A percentile compares a stretch with the other conserved stretches of the same genome.
Conservation (phyloP, 2,329 filamentous ascomycete genomes). For the Aspergillus transmontanensis region DNA sequence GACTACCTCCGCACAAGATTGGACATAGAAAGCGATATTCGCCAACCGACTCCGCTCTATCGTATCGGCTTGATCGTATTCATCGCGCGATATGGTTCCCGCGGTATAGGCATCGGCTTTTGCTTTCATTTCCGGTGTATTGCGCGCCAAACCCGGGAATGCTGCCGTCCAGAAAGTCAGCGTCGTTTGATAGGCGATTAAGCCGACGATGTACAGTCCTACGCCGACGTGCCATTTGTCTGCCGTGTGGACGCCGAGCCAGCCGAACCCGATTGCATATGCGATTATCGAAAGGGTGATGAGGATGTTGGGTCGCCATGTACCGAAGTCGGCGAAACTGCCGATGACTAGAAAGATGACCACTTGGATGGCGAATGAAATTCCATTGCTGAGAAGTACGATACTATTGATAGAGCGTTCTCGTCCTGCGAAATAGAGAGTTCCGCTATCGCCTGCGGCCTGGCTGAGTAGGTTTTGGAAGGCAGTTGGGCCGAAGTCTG, state of each 20-base stretch:
- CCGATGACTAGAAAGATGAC: constrained; percentile 52
- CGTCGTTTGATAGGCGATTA: constrained; percentile 68
- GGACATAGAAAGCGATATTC: constrained; percentile 66
- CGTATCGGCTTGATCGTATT: constrained; percentile 64
- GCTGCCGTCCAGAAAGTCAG: constrained; percentile 71
- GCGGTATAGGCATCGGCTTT: constrained; percentile 53
- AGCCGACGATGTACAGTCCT: constrained; percentile 66
- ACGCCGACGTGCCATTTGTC: constrained; percentile 63
- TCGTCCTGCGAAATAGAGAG: constrained; percentile 59
- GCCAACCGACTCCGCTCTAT: constrained; percentile 66
- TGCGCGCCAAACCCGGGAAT: constrained; percentile 60
- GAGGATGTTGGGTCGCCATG: constrained; percentile 64
- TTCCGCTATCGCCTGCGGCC: constrained; percentile 57
- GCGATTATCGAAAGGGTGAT: constrained; percentile 63
- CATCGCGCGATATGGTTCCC: constrained; percentile 57
- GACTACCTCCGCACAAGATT: constrained; percentile 63
- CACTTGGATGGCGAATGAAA: constrained; percentile 68
- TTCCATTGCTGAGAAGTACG: constrained; percentile 66
- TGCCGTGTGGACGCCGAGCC: constrained; percentile 65
- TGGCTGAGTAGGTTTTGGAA: constrained; percentile 67
- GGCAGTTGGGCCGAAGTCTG: constrained; percentile 63
- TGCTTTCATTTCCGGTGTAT: constrained; percentile 53
- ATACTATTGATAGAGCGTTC: constrained; percentile 66
- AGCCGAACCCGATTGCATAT: constrained; percentile 67
- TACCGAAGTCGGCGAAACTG: constrained; percentile 63